These are phyloP conservation scores for Panus rudis DNA, from an alignment of 768 basidiomycete species.

Conservation along the genomic window DNA sequence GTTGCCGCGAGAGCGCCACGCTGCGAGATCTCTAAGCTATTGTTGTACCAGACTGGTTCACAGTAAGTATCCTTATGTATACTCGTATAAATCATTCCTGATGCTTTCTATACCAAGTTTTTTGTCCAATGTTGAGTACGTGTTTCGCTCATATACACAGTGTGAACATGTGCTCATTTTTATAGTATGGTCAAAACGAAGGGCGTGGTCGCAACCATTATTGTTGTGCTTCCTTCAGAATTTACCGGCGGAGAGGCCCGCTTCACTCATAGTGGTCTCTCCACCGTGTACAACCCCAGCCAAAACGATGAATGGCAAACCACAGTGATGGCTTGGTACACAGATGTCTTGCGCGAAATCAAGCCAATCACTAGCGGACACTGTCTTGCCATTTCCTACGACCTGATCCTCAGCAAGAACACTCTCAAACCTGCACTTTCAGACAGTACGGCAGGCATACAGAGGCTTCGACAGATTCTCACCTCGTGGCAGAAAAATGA, in stretches of 20 bases:
- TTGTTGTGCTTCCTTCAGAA: slow-evolving; percentile 39
- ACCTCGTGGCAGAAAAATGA: slow-evolving; percentile 28
- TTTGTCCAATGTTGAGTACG: too few species aligned
- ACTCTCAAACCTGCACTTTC: slow-evolving; percentile 21
- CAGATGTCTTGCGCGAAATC: slow-evolving; percentile 43
- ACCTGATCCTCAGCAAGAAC: slow-evolving; percentile 33
- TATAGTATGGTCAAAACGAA: too few species aligned
- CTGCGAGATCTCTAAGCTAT: slow-evolving; percentile 38
- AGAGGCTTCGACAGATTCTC: slow-evolving; percentile 26
- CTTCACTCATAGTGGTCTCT: slow-evolving; percentile 30
- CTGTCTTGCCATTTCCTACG: slow-evolving; percentile 42
- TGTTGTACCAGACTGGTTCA: slow-evolving; percentile 40
- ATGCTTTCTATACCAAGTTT: neutral
- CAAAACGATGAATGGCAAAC: slow-evolving; percentile 24
- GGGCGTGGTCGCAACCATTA: slow-evolving; percentile 44
- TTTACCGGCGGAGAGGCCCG: slow-evolving; percentile 41
- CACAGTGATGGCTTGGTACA: slow-evolving; percentile 42
- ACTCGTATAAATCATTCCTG: too few species aligned
- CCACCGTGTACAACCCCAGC: slow-evolving; percentile 30
- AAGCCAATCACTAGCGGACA: slow-evolving; percentile 42
- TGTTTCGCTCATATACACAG: too few species aligned
- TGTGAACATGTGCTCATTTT: too few species aligned
- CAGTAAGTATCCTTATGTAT: slow-evolving; percentile 28
- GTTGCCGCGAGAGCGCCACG: slow-evolving; percentile 20
- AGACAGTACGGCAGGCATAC: slow-evolving; percentile 14